Evolutionary conservation across 352 stramenopile genomes (phyloP).

Genomic region (Blastocystis sp.): DNA sequence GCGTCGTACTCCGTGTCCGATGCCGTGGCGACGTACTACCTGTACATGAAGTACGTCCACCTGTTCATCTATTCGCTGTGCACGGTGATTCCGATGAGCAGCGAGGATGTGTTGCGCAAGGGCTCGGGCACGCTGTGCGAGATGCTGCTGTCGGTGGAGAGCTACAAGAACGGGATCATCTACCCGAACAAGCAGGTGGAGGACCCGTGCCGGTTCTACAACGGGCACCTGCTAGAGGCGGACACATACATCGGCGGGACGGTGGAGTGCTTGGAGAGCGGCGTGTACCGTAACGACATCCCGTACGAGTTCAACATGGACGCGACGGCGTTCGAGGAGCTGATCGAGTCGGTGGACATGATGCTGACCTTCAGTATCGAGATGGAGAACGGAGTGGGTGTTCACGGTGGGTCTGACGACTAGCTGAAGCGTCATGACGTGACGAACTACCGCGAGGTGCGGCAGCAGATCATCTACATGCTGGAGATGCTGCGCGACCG

Average conservation of each 20-base stretch:
- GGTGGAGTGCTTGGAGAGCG: slow-evolving; percentile 95
- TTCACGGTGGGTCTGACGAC: not conserved
- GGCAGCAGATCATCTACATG: slow-evolving; percentile 85
- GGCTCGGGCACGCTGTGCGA: slow-evolving; percentile 94
- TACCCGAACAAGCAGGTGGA: slow-evolving; percentile 95
- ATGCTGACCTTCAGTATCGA: slow-evolving; percentile 94
- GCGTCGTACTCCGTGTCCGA: slow-evolving; percentile 98
- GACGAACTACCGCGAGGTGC: slow-evolving; percentile 82
- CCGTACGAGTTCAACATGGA: slow-evolving; percentile 92
- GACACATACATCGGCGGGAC: slow-evolving; percentile 99
- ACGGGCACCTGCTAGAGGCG: slow-evolving; percentile 90
- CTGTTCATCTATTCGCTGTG: slow-evolving; percentile 98
- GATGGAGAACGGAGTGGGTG: slow-evolving; percentile 80
- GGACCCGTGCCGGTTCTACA: slow-evolving; percentile 80
- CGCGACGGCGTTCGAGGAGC: slow-evolving; percentile 84
- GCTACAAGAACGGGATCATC: slow-evolving; percentile 89
- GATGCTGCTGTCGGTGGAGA: slow-evolving; percentile 95
- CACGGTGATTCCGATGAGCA: slow-evolving; percentile 94
- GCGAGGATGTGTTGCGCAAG: slow-evolving; percentile 95
- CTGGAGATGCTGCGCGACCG: slow-evolving; percentile 88
- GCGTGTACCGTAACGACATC: slow-evolving; percentile 95
- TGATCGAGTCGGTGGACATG: slow-evolving; percentile 94
- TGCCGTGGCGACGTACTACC: slow-evolving; percentile 98
- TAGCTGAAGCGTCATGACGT: slow-evolving; percentile 85
- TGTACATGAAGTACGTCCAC: slow-evolving; percentile 99